Base-by-base conservation (phyloP, 306 rosid genomes). In the Rosa lucieae region DNA sequence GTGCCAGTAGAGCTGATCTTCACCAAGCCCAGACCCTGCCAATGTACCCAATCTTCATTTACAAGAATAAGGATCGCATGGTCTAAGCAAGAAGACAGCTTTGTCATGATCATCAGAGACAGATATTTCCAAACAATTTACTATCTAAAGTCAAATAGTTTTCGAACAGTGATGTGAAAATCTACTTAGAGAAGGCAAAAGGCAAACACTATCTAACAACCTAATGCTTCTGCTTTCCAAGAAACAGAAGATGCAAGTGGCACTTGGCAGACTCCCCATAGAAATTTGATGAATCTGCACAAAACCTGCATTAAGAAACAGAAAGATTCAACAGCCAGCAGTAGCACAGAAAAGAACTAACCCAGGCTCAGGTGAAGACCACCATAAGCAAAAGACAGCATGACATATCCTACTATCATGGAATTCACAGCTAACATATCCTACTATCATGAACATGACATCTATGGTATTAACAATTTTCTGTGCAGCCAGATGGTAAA, bases 141-240 rank as follows among this genome's bases (percentile, higher is more conserved):
- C 69, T 26, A 75, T 59, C 78, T 59, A 75, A 23, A 56, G 12
- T 21, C 21, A 53, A 58, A 7, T 0, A 40, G 42, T 4, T 61
- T 62, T 8, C 3, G 6, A 61, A 61, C 70, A 75, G 26, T 15
- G 62, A 63, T 13, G 48, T 43, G 58, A 40, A 46, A 43, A 76
- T 13, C 72, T 47, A 76, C 3, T 48, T 63, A 48, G 20, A 63
- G 20, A 63, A 11, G 15, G 4, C 39, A 55, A 42, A 3, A 43
- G 8, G 20, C 56, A 63, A 47, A 76, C 79, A 46, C 68, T 75
- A 61, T 29, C 79, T 46, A 75, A 40, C 44, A 75, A 29, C 58
- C 32, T 62, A 29, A 46, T 10, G 56, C 79, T 61, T 63, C 79
- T 18, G 48, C 72, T 44, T 35, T 63, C 49, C 62, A 13, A 29